Conservation (phyloP, 768 basidiomycete genomes). For the Lactarius indigo region DNA sequence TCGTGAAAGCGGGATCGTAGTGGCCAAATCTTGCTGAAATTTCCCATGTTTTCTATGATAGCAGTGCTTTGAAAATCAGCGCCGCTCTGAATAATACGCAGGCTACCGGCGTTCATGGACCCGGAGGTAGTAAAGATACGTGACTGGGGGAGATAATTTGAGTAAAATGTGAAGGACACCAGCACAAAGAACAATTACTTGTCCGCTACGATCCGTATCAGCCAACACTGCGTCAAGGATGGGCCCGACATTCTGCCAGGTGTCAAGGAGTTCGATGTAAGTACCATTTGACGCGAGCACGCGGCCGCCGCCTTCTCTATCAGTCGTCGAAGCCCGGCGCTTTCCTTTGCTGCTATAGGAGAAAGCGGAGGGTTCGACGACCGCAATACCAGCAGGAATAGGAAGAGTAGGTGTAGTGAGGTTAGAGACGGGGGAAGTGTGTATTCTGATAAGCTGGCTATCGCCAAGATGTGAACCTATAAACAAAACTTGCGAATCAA, state of each 20-base stretch:
- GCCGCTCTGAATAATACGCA: constrained; percentile 77
- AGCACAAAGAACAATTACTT: constrained; percentile 41
- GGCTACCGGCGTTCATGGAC: constrained; percentile 66
- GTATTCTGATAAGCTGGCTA: constrained; percentile 70
- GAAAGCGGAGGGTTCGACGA: constrained; percentile 38
- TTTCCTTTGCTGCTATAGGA: constrained; percentile 35
- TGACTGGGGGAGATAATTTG: constrained; percentile 38
- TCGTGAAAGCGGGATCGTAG: constrained; percentile 47
- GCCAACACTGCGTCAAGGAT: constrained; percentile 77
- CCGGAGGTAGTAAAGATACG: constrained; percentile 88
- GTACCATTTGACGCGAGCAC: constrained; percentile 42
- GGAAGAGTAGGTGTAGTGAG: constrained; percentile 45
- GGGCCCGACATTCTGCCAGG: constrained; percentile 75
- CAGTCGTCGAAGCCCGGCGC: constrained; percentile 41
- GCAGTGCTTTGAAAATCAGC: constrained; percentile 73
- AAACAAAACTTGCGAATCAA: constrained; percentile 66
- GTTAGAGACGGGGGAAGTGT: constrained; percentile 39
- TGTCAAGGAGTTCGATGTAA: constrained; percentile 58
- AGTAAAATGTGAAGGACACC: not conserved
- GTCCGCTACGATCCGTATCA: constrained; percentile 66
- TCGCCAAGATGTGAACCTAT: constrained; percentile 81
- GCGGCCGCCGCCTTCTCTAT: constrained; percentile 32
- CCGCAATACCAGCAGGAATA: constrained; percentile 47
- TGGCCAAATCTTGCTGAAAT: constrained; percentile 62
- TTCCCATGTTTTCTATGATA: constrained; percentile 49